Conservation (phyloP, 345 rosid species). For the Ceriops zippeliana region DNA sequence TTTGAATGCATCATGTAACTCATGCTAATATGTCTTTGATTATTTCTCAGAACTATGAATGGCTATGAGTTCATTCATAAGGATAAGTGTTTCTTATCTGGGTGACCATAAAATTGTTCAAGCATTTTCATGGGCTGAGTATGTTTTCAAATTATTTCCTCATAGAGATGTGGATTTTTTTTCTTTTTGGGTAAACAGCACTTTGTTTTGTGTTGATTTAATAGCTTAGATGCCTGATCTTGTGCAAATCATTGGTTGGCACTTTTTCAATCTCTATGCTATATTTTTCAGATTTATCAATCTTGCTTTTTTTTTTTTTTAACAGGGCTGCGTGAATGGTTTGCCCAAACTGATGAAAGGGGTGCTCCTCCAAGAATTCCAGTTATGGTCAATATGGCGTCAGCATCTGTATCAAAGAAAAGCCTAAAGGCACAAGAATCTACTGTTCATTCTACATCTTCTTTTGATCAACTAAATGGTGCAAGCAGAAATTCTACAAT, state of each 20-base stretch:
- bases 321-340: slow-evolving; percentile 94
- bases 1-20: no score
- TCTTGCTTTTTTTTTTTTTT: slow-evolving; percentile 9
- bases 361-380: slow-evolving; percentile 91
- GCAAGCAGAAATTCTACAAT: slow-evolving; percentile 61
- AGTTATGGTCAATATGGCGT: slow-evolving; percentile 94
- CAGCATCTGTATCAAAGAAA: slow-evolving; percentile 57
- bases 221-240: neutral
- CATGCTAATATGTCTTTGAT: no score
- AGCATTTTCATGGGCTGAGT: neutral
- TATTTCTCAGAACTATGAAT: no score
- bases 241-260: neutral
- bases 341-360: slow-evolving; percentile 92
- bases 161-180: neutral
- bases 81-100: neutral
- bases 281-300: slow-evolving; percentile 6
- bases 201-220: neutral
- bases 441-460: slow-evolving; percentile 42
- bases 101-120: neutral
- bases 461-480: slow-evolving; percentile 64
- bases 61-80: neutral
- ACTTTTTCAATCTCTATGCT: neutral
- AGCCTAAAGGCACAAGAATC: slow-evolving; percentile 46
- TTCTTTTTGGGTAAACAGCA: neutral
- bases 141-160: neutral